Conservation (phyloP, 2,329 filamentous ascomycete species). For the Bipolaris cookei region DNA sequence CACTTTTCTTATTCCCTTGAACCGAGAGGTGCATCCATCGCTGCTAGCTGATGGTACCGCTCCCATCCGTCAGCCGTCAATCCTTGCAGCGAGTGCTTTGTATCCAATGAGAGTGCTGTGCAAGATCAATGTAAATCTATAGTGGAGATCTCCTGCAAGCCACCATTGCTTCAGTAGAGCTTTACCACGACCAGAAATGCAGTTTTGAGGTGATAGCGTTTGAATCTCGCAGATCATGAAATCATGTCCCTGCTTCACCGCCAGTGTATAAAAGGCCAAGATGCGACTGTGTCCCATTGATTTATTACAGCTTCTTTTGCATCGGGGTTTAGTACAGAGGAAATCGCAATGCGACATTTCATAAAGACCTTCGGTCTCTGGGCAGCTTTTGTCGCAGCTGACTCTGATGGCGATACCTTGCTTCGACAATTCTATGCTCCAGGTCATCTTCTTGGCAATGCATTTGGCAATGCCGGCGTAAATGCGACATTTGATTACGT, state of each 20-base stretch:
- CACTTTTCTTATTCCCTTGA: background rate
- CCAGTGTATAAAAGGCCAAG: background rate
- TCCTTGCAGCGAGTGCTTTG: background rate
- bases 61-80: conserved; percentile 7
- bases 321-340: background rate
- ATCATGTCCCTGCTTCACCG: background rate
- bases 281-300: background rate
- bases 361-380: background rate
- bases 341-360: background rate
- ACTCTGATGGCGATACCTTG: conserved; percentile 8
- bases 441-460: conserved; percentile 13
- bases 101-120: background rate
- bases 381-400: conserved; percentile 2
- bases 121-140: background rate
- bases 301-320: background rate
- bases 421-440: conserved; percentile 18
- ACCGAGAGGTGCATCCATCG: conserved; percentile 1
- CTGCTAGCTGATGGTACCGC: background rate
- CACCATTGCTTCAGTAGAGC: background rate
- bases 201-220: background rate
- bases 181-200: background rate
- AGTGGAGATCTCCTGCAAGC: conserved; percentile 8
- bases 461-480: conserved; percentile 28
- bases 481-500: conserved; percentile 37
- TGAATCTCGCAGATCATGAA: background rate